These are phyloP conservation scores for Botrytis galanthina DNA, from an alignment of 2,329 filamentous ascomycete species.

Conservation along the genomic window DNA sequence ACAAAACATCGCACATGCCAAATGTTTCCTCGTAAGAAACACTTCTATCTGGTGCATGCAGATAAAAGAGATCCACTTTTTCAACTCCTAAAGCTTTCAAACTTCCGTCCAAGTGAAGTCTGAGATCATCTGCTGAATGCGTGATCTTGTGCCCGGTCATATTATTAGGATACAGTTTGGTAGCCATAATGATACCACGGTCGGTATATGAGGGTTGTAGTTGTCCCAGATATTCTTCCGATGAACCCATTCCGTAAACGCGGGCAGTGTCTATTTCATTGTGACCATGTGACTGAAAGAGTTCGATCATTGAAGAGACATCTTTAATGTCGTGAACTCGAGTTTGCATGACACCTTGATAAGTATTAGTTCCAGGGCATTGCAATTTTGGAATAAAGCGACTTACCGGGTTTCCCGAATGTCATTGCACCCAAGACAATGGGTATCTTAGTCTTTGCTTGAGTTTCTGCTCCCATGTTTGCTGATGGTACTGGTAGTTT, in stretches of 20 bases:
- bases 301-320: conserved; percentile 59
- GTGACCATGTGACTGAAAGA: conserved; percentile 64
- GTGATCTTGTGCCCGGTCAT: conserved; percentile 22
- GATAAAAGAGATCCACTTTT: conserved; percentile 37
- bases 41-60: conserved; percentile 35
- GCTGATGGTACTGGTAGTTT: background rate
- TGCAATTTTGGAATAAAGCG: background rate
- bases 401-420: conserved; percentile 24
- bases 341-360: conserved; percentile 32
- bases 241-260: conserved; percentile 60
- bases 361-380: background rate
- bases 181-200: conserved; percentile 60
- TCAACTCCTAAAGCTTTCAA: conserved; percentile 54
- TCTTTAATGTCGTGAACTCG: conserved; percentile 44
- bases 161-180: conserved; percentile 45
- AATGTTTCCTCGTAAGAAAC: conserved; percentile 36
- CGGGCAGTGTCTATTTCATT: conserved; percentile 69
- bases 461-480: background rate
- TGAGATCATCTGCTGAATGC: conserved; percentile 52
- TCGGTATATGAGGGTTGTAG: conserved; percentile 57
- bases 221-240: conserved; percentile 60
- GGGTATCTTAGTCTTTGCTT: conserved; percentile 8
- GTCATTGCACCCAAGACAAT: conserved; percentile 34
- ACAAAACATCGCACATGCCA: conserved; percentile 37
- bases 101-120: conserved; percentile 48